Evolutionary conservation across 805 yeast genomes (phyloP).

Genomic region (Spencermartinsiella europaea): DNA sequence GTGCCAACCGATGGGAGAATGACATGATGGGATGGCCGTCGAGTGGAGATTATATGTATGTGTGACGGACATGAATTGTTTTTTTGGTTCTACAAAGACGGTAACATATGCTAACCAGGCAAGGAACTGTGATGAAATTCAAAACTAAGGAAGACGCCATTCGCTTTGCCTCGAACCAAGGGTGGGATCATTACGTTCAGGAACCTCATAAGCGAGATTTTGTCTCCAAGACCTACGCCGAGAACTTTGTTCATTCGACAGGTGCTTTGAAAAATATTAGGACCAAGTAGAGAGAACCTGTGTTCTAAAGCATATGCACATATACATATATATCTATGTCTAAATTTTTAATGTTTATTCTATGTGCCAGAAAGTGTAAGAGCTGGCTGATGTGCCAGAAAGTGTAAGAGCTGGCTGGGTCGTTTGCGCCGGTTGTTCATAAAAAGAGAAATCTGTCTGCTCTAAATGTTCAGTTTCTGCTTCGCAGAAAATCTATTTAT

Average conservation of each 20-base stretch:
- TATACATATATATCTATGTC: not conserved
- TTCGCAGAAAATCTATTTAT: no score
- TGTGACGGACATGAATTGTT: conserved; percentile 1
- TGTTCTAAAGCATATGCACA: not conserved
- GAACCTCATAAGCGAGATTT: conserved; percentile 75
- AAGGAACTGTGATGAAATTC: conserved; percentile 70
- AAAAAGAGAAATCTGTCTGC: no score
- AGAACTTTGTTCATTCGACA: conserved; percentile 61
- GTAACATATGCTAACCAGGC: conserved; percentile 17
- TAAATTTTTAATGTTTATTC: no score
- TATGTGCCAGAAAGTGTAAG: no score
- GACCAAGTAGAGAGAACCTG: conserved; percentile 49
- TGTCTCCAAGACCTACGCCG: conserved; percentile 67
- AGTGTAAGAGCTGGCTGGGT: no score
- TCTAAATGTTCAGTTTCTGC: no score
- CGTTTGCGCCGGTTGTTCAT: no score
- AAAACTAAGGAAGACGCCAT: conserved; percentile 72
- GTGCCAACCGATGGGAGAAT: conserved; percentile 84
- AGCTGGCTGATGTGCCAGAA: no score
- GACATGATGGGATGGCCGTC: conserved; percentile 83
- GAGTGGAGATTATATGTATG: conserved; percentile 61
- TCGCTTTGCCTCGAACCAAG: conserved; percentile 75
- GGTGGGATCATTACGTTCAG: conserved; percentile 78
- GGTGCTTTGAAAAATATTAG: conserved; percentile 75
- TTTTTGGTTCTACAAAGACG: not conserved